These are phyloP conservation scores for Davidsoniella virescens DNA, from an alignment of 2,329 filamentous ascomycete genomes.

Conservation along the genomic window DNA sequence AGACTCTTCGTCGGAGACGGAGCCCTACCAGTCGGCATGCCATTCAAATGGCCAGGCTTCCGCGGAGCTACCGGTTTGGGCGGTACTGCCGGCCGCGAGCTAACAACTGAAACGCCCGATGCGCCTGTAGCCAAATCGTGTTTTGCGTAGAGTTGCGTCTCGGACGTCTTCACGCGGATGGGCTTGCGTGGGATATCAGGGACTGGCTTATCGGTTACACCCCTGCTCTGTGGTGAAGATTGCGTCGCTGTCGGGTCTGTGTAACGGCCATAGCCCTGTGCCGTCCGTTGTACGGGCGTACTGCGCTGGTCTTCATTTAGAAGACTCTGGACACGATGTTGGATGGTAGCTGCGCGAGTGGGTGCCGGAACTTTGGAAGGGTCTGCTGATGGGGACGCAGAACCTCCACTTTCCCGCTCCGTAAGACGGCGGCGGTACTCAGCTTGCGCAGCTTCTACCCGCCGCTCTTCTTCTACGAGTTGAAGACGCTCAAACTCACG, in stretches of 20 bases:
- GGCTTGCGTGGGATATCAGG: conserved; percentile 10
- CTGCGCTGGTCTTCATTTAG: conserved; percentile 59
- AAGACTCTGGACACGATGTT: conserved; percentile 76
- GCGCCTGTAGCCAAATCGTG: conserved; percentile 6
- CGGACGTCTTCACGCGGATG: conserved; percentile 7
- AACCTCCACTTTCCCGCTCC: conserved; percentile 29
- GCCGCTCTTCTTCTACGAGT: conserved; percentile 72
- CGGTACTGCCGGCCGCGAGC: conserved; percentile 1
- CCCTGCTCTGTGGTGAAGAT: background rate
- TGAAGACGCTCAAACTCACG: conserved; percentile 74
- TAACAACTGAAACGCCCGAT: background rate
- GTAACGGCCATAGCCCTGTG: conserved; percentile 79
- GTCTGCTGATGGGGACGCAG: conserved; percentile 26
- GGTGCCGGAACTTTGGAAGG: conserved; percentile 41
- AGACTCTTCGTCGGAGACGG: conserved; percentile 9
- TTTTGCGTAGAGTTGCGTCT: conserved; percentile 15
- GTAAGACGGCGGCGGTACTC: conserved; percentile 69
- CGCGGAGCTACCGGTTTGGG: conserved; percentile 38
- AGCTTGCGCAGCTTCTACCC: conserved; percentile 75
- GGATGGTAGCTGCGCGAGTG: conserved; percentile 68
- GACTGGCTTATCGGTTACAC: background rate
- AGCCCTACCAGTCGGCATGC: conserved; percentile 30
- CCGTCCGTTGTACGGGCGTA: conserved; percentile 47
- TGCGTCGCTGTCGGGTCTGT: conserved; percentile 34
- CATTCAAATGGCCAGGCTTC: conserved; percentile 46